Evolutionary conservation across 2,329 filamentous ascomycete species (phyloP).

Genomic region (Diplodia seriata): DNA sequence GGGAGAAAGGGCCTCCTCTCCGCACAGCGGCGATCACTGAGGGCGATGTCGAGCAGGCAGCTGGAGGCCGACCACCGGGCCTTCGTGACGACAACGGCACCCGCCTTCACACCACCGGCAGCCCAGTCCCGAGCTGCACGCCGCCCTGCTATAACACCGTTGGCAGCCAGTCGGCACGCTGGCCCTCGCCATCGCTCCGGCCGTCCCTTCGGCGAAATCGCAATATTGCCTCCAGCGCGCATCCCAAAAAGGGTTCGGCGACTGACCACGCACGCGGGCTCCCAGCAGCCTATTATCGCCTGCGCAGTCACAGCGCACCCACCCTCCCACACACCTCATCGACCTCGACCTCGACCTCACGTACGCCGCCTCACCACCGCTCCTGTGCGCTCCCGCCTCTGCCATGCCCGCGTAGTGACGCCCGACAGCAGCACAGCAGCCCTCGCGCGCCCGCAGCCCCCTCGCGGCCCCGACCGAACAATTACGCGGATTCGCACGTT

Average conservation of each 20-base stretch:
- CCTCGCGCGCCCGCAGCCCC: not conserved
- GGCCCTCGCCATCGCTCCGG: constrained; percentile 12
- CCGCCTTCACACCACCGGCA: constrained; percentile 16
- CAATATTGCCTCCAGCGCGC: constrained; percentile 28
- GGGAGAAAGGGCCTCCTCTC: constrained; percentile 27
- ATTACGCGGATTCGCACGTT: constrained; percentile 11
- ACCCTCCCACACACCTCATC: constrained; percentile 23
- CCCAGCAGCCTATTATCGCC: constrained; percentile 27
- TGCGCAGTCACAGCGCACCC: constrained; percentile 23
- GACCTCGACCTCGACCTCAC: not conserved
- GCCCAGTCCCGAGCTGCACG: not conserved
- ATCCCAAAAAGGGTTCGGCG: constrained; percentile 25
- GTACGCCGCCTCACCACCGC: constrained; percentile 4
- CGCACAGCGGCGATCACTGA: constrained; percentile 28
- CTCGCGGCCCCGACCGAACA: constrained; percentile 22
- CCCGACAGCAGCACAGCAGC: constrained; percentile 6
- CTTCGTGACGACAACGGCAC: constrained; percentile 20
- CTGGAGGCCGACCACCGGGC: constrained; percentile 5
- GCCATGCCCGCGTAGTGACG: constrained; percentile 26
- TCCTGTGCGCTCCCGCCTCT: constrained; percentile 3
- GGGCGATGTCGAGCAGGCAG: not conserved
- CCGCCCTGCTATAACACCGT: constrained; percentile 5
- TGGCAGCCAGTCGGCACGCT: constrained; percentile 4
- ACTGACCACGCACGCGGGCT: constrained; percentile 26
- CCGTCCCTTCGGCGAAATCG: constrained; percentile 28